Percentiles rank a stretch among this genome's conserved stretches.
phyloP scores from a whole-genome alignment of 2,329 filamentous ascomycete genomes.

The Incumbomyces lentus region DNA sequence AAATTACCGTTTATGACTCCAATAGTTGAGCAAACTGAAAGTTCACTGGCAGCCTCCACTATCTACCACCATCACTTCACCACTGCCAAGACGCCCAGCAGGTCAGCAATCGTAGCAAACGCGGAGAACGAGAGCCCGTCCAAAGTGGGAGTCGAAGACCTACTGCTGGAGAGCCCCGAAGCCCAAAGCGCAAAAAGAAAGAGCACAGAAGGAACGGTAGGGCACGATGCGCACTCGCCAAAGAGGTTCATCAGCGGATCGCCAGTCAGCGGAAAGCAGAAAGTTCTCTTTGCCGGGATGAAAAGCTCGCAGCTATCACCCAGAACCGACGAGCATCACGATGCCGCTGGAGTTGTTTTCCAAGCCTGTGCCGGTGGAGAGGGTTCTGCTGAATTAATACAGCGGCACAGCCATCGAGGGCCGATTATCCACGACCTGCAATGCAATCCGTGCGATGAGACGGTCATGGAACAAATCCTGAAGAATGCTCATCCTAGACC shows the following conservation, averaged over 20 bases:
- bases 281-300: constrained; percentile 6
- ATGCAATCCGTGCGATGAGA: constrained; percentile 82
- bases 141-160: constrained; percentile 32
- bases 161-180: constrained; percentile 57
- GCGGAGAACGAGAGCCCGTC: constrained; percentile 18
- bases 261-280: constrained; percentile 3
- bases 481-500: constrained; percentile 63
- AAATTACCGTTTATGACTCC: constrained; percentile 97
- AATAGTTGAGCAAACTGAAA: constrained; percentile 91
- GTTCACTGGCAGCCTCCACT: constrained; percentile 61
- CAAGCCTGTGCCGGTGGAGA: constrained; percentile 19
- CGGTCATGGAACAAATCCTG: constrained; percentile 64
- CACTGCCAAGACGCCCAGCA: constrained; percentile 68
- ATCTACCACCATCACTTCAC: constrained; percentile 49
- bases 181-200: constrained; percentile 12
- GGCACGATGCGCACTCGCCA: constrained; percentile 3
- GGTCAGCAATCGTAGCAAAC: constrained; percentile 30
- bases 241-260: constrained; percentile 5
- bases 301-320: background rate
- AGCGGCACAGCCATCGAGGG: constrained; percentile 34
- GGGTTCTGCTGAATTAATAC: background rate
- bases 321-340: background rate
- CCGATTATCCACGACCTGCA: constrained; percentile 71
- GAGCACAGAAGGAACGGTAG: constrained; percentile 6
- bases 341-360: constrained; percentile 15